Evolutionary conservation across 139 green algal genomes (phyloP), one percentile per base, ranked within the genome.

Genomic region (Bryopsis sp.): DNA sequence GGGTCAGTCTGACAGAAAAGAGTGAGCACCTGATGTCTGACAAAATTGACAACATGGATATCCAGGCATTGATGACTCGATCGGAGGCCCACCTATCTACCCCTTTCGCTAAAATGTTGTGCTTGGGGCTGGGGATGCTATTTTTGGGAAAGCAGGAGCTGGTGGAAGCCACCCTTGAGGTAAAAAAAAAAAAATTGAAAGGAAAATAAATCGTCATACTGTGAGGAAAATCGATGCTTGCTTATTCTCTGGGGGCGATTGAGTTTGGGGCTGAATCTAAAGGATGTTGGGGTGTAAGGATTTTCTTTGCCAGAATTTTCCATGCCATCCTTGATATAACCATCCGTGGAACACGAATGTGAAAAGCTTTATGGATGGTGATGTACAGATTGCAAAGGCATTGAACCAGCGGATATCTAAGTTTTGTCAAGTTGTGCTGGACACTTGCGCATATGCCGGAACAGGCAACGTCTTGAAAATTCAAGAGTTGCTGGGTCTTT

Each of bases 401-500:
- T 76, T 99, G 26, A 73, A 86, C 36, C 86, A 95, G 67, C 71
- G 70, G 33, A 84, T 97, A 47, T 88, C 81, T 37, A 79, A 81
- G 74, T 94, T 89, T 64, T 85, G 67, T 58, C 72, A 80, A 67
- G 81, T 90, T 5, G 81, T 76, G 19, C 82, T 99, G 54, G 86
- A 97, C 36, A 75, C 76, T 8, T 88, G 82, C 60, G 94, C 94
- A 0, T 99, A 97, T 63, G 95, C 94, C 15, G 92, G 92, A 72
- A 97, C 86, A 0, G 95, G 94, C 8, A 92, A 98, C 71, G 94
- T 99, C 66, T 88, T 98, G 34, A 90, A 95, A 74, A 78, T 99
- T 54, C 94, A 99, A 81, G 63, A 89, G 71, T 82, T 98, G 68
- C 85, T 99, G 69, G 81, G 79, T 0, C 48, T 87, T 43, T 95